Conservation (phyloP, 2,329 filamentous ascomycete genomes). For the Aspergillus eucalypticola region DNA sequence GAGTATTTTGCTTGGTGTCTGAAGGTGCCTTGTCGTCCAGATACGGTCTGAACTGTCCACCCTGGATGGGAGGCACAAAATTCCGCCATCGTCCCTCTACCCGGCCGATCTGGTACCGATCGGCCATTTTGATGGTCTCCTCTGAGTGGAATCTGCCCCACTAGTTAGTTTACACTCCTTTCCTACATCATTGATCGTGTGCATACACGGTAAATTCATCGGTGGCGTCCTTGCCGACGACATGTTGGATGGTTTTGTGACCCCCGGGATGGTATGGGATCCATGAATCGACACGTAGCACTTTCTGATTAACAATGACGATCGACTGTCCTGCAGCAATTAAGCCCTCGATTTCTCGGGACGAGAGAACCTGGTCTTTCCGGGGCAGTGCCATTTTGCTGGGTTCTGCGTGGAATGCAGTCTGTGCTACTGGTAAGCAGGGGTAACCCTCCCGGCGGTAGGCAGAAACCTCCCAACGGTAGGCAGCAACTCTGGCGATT, state of each 20-base stretch:
- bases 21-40: conserved; percentile 28
- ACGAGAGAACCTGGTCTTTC: conserved; percentile 1
- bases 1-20: neutral
- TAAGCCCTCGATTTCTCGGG: conserved; percentile 66
- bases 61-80: conserved; percentile 86
- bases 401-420: neutral
- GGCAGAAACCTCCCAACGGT: no score
- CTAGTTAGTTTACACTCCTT: conserved; percentile 18
- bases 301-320: conserved; percentile 75
- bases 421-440: no score
- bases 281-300: conserved; percentile 86
- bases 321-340: conserved; percentile 78
- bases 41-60: conserved; percentile 66
- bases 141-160: conserved; percentile 71
- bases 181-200: neutral
- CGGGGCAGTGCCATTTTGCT: neutral
- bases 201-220: conserved; percentile 82
- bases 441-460: no score
- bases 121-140: conserved; percentile 72
- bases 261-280: conserved; percentile 87
- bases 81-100: conserved; percentile 80
- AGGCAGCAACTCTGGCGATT: no score
- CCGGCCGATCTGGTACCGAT: conserved; percentile 75
- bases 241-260: conserved; percentile 81
- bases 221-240: conserved; percentile 89